Percentiles rank a stretch among this genome's conserved stretches.
These are phyloP conservation scores for Arachnopeziza araneosa DNA, from an alignment of 2,329 filamentous ascomycete genomes.

Conservation along the genomic window DNA sequence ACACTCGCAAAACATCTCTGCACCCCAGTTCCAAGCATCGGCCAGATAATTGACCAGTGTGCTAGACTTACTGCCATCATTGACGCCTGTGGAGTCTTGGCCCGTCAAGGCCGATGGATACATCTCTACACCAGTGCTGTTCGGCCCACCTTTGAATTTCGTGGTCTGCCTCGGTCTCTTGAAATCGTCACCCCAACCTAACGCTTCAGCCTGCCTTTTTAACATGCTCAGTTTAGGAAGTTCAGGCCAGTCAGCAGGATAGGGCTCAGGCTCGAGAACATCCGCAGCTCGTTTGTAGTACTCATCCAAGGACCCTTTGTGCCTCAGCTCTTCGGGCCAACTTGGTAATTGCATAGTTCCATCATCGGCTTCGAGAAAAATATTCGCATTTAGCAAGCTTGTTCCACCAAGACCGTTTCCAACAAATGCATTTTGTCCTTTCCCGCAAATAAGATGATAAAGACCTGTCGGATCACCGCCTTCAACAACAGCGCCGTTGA, in stretches of 20 bases:
- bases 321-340: slow-evolving; percentile 55
- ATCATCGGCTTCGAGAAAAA: slow-evolving; percentile 56
- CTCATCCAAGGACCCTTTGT: slow-evolving; percentile 38
- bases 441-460: slow-evolving; percentile 57
- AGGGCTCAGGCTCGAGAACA: slow-evolving; percentile 53
- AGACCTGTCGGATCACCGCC: slow-evolving; percentile 53
- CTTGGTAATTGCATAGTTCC: slow-evolving; percentile 45
- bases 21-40: slow-evolving; percentile 68
- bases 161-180: slow-evolving; percentile 55
- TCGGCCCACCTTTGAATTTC: slow-evolving; percentile 54
- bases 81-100: slow-evolving; percentile 58
- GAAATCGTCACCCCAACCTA: slow-evolving; percentile 49
- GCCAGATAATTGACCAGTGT: slow-evolving; percentile 61
- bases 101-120: slow-evolving; percentile 52
- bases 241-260: slow-evolving; percentile 51
- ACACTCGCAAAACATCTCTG: slow-evolving; percentile 65
- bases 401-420: slow-evolving; percentile 53
- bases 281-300: slow-evolving; percentile 52
- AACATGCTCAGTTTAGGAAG: slow-evolving; percentile 54
- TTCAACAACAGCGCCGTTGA: slow-evolving; percentile 39
- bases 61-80: slow-evolving; percentile 63
- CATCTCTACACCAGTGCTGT: slow-evolving; percentile 61
- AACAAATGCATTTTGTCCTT: slow-evolving; percentile 53
- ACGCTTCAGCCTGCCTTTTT: slow-evolving; percentile 47
- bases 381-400: slow-evolving; percentile 61